phyloP scores from a whole-genome alignment of 2,329 filamentous ascomycete genomes.

The Stachybotrys elegans region DNA sequence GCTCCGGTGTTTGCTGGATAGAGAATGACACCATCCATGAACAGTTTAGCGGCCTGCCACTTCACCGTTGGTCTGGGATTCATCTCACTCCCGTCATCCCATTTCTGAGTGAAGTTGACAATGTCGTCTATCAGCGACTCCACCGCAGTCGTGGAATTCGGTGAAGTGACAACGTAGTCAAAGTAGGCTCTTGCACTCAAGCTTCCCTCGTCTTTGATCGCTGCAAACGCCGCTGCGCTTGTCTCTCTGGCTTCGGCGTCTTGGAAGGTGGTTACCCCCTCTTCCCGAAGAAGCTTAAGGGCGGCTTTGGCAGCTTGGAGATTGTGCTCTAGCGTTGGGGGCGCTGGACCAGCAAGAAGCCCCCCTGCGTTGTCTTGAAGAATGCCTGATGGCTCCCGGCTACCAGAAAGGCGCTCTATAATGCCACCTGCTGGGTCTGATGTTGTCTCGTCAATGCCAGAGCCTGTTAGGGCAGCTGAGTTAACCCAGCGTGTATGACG shows the following conservation, averaged over 20 bases:
- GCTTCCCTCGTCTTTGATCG: slow-evolving; percentile 14
- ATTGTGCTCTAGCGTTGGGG: slow-evolving; percentile 13
- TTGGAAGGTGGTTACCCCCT: slow-evolving; percentile 20
- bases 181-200: slow-evolving; percentile 19
- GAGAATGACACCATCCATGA: slow-evolving; percentile 20
- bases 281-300: slow-evolving; percentile 19
- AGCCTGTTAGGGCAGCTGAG: slow-evolving; percentile 16
- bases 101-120: slow-evolving; percentile 4
- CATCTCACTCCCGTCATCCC: slow-evolving; percentile 11
- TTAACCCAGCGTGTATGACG: slow-evolving; percentile 10
- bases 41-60: slow-evolving; percentile 22
- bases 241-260: slow-evolving; percentile 13
- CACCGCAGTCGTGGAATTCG: slow-evolving; percentile 9
- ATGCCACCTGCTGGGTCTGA: slow-evolving; percentile 16
- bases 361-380: slow-evolving; percentile 16
- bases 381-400: slow-evolving; percentile 17
- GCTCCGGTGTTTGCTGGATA: slow-evolving; percentile 22
- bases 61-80: slow-evolving; percentile 16
- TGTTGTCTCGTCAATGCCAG: slow-evolving; percentile 14
- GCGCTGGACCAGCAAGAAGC: slow-evolving; percentile 14
- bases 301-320: slow-evolving; percentile 15
- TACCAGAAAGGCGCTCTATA: slow-evolving; percentile 17
- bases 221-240: slow-evolving; percentile 11
- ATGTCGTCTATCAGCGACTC: slow-evolving; percentile 10
- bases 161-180: slow-evolving; percentile 19